Base-by-base conservation (phyloP, 805 yeast genomes). In the Clavispora carvajalis region DNA sequence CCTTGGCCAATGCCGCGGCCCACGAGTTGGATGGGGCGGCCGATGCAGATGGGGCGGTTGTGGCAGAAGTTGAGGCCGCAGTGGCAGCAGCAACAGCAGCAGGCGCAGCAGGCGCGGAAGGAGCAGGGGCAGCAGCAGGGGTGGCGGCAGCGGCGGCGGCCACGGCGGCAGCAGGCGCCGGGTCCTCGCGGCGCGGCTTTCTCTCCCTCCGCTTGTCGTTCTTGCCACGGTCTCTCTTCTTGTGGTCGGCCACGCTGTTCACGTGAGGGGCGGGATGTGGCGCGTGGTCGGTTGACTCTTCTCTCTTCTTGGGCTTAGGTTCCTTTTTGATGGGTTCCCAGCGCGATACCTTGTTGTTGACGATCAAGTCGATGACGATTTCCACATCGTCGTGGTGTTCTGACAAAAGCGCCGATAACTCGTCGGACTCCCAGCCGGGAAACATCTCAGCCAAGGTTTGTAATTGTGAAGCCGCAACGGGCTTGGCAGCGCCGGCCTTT, bases 341-440 rank as follows among this genome's bases (percentile, higher is more conserved):
- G 64, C 85, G 87, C 51, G 84, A 75, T 28, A 87, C 95, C 55
- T 85, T 84, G 50, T 96, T 95, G 46, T 88, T 85, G 42, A 95
- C 82, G 63, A 93, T 90, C 62, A 88, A 82, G 57, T 84, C 90
- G 48, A 87, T 82, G 49, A 93, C 86, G 33, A 77, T 74, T 58
- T 84, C 95, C 51, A 89, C 71, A 58, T 85, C 89, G 47, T 80
- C 73, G 72, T 52, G 60, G 55, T 82, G 77, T 64, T 93, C 98
- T 43, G 73, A 71, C 52, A 90, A 79, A 44, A 88, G 79, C 39
- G 82, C 77, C 34, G 72, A 66, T 58, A 93, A 78, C 59, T 93
- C 99, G 22, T 85, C 95, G 40, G 75, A 71, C 36, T 85, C 76
- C 99, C 99, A 93, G 59, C 86, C 96, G 33, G 97, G 95, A 69